phyloP scores from a whole-genome alignment of 208 protist genomes.

The Leishmania gerbilli region DNA sequence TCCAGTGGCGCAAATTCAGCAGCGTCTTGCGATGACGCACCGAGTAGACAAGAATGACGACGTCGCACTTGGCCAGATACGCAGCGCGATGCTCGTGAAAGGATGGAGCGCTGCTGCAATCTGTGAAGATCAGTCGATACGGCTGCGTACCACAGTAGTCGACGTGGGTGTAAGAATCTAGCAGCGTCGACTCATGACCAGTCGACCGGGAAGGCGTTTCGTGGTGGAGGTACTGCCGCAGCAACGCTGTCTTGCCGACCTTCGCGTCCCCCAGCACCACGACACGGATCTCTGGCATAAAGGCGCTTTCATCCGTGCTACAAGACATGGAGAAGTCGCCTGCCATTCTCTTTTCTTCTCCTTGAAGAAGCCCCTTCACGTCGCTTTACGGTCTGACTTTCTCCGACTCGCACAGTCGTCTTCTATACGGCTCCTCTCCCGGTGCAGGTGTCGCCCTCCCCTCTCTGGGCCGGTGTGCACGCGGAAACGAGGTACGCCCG shows the following conservation, averaged over 20 bases:
- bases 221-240: slow-evolving; percentile 54
- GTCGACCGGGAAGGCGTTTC: slow-evolving; percentile 18
- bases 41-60: slow-evolving; percentile 72
- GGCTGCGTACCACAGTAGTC: slow-evolving; percentile 34
- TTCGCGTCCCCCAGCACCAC: slow-evolving; percentile 47
- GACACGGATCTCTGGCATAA: slow-evolving; percentile 28
- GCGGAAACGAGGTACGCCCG: background rate
- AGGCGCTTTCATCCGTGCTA: background rate
- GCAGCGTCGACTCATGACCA: slow-evolving; percentile 41
- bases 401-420: background rate
- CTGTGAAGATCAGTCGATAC: slow-evolving; percentile 52
- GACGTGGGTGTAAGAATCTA: slow-evolving; percentile 52
- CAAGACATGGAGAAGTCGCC: background rate
- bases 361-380: background rate
- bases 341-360: slow-evolving; percentile 5
- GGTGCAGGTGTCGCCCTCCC: background rate
- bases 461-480: background rate
- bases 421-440: background rate
- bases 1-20: slow-evolving; percentile 30
- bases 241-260: slow-evolving; percentile 61
- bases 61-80: slow-evolving; percentile 56
- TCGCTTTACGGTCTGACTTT: background rate
- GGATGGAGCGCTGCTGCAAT: slow-evolving; percentile 47
- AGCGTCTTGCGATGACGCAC: slow-evolving; percentile 45
- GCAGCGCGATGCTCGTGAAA: slow-evolving; percentile 55